Evolutionary conservation across 495 filamentous ascomycete species (phyloP), one percentile per base, ranked within the genome.

Genomic region (Evernia prunastri): DNA sequence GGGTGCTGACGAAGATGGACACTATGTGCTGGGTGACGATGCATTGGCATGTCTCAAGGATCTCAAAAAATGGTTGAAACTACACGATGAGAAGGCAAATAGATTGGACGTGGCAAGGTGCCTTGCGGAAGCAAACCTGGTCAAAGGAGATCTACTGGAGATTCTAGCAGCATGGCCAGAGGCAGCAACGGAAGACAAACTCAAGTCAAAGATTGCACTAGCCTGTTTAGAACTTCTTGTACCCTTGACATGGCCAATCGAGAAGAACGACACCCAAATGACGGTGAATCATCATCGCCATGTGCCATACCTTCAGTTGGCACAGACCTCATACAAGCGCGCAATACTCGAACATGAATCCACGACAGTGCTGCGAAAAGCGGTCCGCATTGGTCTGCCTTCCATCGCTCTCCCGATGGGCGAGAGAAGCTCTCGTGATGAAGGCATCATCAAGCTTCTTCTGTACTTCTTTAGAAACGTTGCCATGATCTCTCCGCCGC

Each of bases 31-130:
- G 56, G 95, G 95, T 71, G 92, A 97, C 72, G 93, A 97, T 74
- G 92, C 95, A 11, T 75, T 95, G 66, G 90, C 92, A 58, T 92
- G 90, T 75, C 80, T 99, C 61, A 89, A 92, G 59, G 95, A 99
- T 75, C 81, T 97, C 49, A 91, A 90, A 68, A 87, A 85, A 82
- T 97, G 95, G 95, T 77, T 99, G 69, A 91, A 88, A 71, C 81
- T 96, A 63, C 95, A 95, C 80, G 95, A 99, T 72, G 89, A 96
- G 71, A 95, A 94, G 73, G 84, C 88, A 61, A 95, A 96, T 70
- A 87, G 94, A 61, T 87, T 95, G 82, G 95, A 99, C 75, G 95
- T 97, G 61, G 92, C 92, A 53, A 83, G 94, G 73, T 96, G 92
- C 70, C 78, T 97, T 62, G 89, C 91, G 70, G 92, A 97, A 72